Evolutionary conservation across 2,329 filamentous ascomycete species (phyloP).

Genomic region (Fusarium sp.): DNA sequence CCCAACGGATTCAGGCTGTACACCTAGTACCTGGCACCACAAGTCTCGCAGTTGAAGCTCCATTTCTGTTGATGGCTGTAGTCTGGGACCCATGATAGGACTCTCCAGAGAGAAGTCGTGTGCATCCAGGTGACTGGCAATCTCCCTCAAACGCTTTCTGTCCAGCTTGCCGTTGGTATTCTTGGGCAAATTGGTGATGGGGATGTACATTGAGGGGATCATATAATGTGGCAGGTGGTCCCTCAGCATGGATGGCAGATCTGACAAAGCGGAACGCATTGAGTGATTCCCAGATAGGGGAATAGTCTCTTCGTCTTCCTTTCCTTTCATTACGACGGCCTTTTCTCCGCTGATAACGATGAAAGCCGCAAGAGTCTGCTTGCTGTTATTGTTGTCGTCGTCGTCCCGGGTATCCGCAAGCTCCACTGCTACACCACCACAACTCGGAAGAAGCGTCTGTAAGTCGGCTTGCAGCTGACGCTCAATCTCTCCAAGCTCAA

Average conservation of each 20-base stretch:
- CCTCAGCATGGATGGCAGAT: constrained; percentile 24
- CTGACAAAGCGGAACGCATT: constrained; percentile 5
- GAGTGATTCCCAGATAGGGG: background rate
- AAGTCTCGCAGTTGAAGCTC: constrained; percentile 28
- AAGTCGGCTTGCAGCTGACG: constrained; percentile 2
- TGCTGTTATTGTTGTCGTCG: constrained; percentile 14
- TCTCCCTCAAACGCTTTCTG: constrained; percentile 1
- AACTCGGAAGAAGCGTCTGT: constrained; percentile 4
- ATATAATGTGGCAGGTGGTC: constrained; percentile 10
- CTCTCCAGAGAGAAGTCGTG: constrained; percentile 25
- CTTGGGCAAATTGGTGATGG: background rate
- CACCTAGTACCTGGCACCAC: constrained; percentile 54
- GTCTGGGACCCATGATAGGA: constrained; percentile 37
- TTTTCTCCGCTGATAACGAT: constrained; percentile 3
- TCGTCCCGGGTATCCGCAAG: constrained; percentile 39
- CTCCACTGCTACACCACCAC: constrained; percentile 6
- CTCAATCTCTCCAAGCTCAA: constrained; percentile 56
- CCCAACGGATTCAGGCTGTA: constrained; percentile 52
- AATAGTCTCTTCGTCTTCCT: constrained; percentile 4
- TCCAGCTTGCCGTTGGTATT: constrained; percentile 2
- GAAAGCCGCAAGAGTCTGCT: constrained; percentile 4
- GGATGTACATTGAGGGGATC: constrained; percentile 11
- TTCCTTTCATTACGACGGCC: constrained; percentile 1
- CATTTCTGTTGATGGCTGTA: constrained; percentile 46
- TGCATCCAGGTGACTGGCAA: constrained; percentile 9